Evolutionary conservation across 768 basidiomycete genomes (phyloP), one percentile per base, ranked within the genome.

Genomic region (Pleurotus djamor): DNA sequence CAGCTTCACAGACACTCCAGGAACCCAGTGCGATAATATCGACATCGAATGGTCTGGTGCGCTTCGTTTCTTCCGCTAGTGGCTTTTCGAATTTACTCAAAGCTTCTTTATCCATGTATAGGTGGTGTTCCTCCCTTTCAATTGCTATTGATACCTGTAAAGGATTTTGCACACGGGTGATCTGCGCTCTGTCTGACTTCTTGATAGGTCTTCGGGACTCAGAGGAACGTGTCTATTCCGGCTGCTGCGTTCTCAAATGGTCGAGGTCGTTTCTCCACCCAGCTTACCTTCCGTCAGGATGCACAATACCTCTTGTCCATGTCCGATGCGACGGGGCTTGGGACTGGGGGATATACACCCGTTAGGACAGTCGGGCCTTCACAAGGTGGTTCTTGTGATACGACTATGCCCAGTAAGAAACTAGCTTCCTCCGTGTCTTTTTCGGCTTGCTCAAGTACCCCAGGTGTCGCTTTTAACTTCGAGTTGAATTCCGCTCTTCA

Each of bases 241-340:
- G 61, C 73, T 4, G 67, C 78, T n/a, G 79, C 84, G 4, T 85
- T 82, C 67, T 78, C 55, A 66, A 76, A 81, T 73, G 82, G 82
- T 50, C 60, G 77, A 60, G 87, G 87, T 52, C 78, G 79, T 0
- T 89, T 76, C 67, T 71, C 77, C 10, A 67, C 79, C 0, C 77
- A 75, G 59, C 62, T 91, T 10, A 75, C 77, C 2, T 71, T 86
- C 48, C 34, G 67, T 10, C 65, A 73, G 7, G 71, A 65, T 33
- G 66, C 75, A 14, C 68, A 73, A 56, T 74, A 90, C 50, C 52
- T 90, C 10, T 59, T 87, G 16, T 79, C 83, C 37, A 88, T 92
- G 86, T 91, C 87, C 32, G 91, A 92, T 66, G 76, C 83, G 14
- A 81, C 80, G 32, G 89, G 88, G 1, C 90, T 87, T 67, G 88